Percentiles rank a stretch among this genome's conserved stretches.
These are phyloP conservation scores for Onygenales sp. DNA, from an alignment of 2,329 filamentous ascomycete genomes.

Conservation along the genomic window DNA sequence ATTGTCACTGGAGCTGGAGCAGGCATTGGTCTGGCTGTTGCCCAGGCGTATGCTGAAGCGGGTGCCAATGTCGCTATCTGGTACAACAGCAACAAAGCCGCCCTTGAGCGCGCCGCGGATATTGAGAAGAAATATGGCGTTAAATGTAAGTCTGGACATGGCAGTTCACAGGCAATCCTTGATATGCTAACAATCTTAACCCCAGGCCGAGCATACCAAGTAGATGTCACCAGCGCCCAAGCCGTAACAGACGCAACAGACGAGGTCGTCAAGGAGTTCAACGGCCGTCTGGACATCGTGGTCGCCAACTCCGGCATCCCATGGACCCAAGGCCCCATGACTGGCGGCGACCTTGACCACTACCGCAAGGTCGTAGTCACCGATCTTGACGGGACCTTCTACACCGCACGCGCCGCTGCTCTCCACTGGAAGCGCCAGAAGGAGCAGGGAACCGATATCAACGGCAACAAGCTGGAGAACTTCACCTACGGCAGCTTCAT, in stretches of 20 bases:
- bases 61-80: slow-evolving; percentile 64
- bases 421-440: slow-evolving; percentile 62
- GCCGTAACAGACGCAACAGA: slow-evolving; percentile 34
- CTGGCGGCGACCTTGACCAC: slow-evolving; percentile 55
- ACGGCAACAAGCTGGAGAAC: slow-evolving; percentile 52
- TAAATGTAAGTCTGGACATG: slow-evolving; percentile 43
- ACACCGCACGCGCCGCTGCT: slow-evolving; percentile 62
- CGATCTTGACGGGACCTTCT: slow-evolving; percentile 69
- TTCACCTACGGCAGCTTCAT: slow-evolving; percentile 62
- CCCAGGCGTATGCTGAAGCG: slow-evolving; percentile 56
- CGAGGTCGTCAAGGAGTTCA: slow-evolving; percentile 51
- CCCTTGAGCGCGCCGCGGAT: slow-evolving; percentile 50
- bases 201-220: slow-evolving; percentile 41
- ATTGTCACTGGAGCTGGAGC: slow-evolving; percentile 62
- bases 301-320: slow-evolving; percentile 70
- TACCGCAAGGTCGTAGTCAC: slow-evolving; percentile 60
- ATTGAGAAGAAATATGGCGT: slow-evolving; percentile 59
- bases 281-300: slow-evolving; percentile 66
- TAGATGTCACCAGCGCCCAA: slow-evolving; percentile 35
- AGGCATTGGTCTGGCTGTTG: slow-evolving; percentile 58
- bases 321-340: slow-evolving; percentile 59
- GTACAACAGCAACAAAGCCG: slow-evolving; percentile 62
- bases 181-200: neutral
- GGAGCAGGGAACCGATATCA: slow-evolving; percentile 52
- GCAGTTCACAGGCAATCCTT: neutral